A percentile compares a stretch with the other conserved stretches of the same genome.
Conservation (phyloP, 2,329 filamentous ascomycete species). For the Coniella lustricola region DNA sequence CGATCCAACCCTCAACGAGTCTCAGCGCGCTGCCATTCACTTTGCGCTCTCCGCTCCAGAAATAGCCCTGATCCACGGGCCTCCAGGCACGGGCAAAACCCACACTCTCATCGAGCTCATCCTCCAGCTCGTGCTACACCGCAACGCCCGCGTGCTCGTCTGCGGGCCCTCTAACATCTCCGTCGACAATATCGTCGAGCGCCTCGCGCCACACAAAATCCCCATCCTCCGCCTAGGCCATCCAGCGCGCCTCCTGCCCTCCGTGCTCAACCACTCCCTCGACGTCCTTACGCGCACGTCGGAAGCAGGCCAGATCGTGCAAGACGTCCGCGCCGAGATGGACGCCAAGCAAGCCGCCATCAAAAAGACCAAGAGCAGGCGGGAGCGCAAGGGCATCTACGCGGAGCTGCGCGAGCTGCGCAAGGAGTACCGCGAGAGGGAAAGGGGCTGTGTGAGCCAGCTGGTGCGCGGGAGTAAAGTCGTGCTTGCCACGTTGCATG, state of each 20-base stretch:
- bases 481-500: slow-evolving; percentile 86
- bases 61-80: slow-evolving; percentile 86
- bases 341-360: slow-evolving; percentile 85
- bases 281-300: slow-evolving; percentile 87
- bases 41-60: slow-evolving; percentile 80
- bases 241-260: slow-evolving; percentile 81
- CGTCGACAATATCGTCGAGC: slow-evolving; percentile 96
- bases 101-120: slow-evolving; percentile 95
- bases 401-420: slow-evolving; percentile 76
- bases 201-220: slow-evolving; percentile 75
- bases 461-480: slow-evolving; percentile 75
- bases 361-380: slow-evolving; percentile 74
- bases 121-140: slow-evolving; percentile 68
- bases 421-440: slow-evolving; percentile 81
- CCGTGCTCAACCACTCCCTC: slow-evolving; percentile 81
- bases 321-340: slow-evolving; percentile 87
- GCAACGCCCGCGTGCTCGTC: slow-evolving; percentile 71
- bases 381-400: slow-evolving; percentile 76
- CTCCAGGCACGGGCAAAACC: slow-evolving; percentile 93
- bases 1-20: slow-evolving; percentile 55
- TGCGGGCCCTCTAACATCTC: slow-evolving; percentile 96
- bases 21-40: slow-evolving; percentile 61
- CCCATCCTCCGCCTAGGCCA: slow-evolving; percentile 88
- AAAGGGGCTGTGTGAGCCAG: slow-evolving; percentile 70
- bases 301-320: slow-evolving; percentile 81